These are phyloP conservation scores for Monosporascus cannonballus DNA, from an alignment of 2,329 filamentous ascomycete species.

Conservation along the genomic window DNA sequence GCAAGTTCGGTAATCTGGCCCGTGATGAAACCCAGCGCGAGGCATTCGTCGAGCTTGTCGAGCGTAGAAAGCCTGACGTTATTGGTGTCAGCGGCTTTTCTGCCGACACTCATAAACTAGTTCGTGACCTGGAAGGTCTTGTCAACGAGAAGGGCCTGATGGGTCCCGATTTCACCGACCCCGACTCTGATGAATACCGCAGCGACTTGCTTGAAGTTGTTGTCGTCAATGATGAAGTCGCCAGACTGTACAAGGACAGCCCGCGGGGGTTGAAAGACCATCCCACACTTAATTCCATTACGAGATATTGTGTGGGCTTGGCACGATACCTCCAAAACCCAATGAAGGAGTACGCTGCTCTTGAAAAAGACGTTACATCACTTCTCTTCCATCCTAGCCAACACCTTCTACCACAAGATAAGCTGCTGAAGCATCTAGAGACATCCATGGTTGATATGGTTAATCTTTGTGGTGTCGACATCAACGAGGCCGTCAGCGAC, in stretches of 20 bases:
- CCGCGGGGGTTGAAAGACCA: slow-evolving; percentile 73
- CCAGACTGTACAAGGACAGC: slow-evolving; percentile 91
- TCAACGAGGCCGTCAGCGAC: slow-evolving; percentile 85
- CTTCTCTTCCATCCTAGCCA: slow-evolving; percentile 87
- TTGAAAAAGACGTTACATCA: slow-evolving; percentile 82
- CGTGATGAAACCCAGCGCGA: slow-evolving; percentile 61
- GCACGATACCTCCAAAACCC: slow-evolving; percentile 93
- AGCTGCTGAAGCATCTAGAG: slow-evolving; percentile 79
- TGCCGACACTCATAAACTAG: slow-evolving; percentile 77
- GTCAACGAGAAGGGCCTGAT: slow-evolving; percentile 72
- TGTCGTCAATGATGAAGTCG: slow-evolving; percentile 93
- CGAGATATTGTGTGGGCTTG: slow-evolving; percentile 83
- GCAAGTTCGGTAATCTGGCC: slow-evolving; percentile 75
- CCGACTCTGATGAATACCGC: slow-evolving; percentile 67
- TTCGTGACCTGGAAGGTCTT: slow-evolving; percentile 73
- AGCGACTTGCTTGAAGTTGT: slow-evolving; percentile 81
- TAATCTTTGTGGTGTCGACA: slow-evolving; percentile 90
- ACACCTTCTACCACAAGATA: slow-evolving; percentile 79
- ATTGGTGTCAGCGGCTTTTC: slow-evolving; percentile 85
- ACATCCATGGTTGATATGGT: slow-evolving; percentile 99
- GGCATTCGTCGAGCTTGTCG: slow-evolving; percentile 71
- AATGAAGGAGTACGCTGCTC: slow-evolving; percentile 89
- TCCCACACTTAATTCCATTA: slow-evolving; percentile 70
- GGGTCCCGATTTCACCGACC: slow-evolving; percentile 75
- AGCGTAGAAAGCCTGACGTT: slow-evolving; percentile 79